These are phyloP conservation scores for Aspergillus chevalieri DNA, from an alignment of 2,329 filamentous ascomycete genomes.

Conservation along the genomic window DNA sequence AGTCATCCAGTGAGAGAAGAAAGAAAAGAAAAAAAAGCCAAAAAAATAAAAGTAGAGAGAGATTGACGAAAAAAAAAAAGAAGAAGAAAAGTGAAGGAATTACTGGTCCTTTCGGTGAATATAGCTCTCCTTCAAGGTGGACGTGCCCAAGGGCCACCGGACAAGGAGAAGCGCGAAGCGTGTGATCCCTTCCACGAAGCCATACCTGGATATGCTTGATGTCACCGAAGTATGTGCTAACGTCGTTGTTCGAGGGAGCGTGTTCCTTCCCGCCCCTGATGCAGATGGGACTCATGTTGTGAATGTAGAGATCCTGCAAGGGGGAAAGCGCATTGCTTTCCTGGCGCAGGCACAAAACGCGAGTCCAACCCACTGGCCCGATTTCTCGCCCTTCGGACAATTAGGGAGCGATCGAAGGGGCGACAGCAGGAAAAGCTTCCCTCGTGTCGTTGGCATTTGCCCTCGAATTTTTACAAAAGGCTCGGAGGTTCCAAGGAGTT, in stretches of 20 bases:
- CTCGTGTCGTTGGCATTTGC: background rate
- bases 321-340: slow-evolving; percentile 15
- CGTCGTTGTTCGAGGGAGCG: background rate
- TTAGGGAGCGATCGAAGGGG: slow-evolving; percentile 13
- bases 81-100: slow-evolving; percentile 13
- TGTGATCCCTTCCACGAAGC: slow-evolving; percentile 29
- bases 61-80: slow-evolving; percentile 2
- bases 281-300: slow-evolving; percentile 24
- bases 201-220: slow-evolving; percentile 36
- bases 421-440: slow-evolving; percentile 7
- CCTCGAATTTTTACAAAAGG: background rate
- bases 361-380: slow-evolving; percentile 14
- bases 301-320: slow-evolving; percentile 28
- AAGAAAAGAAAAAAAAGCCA: slow-evolving; percentile 7
- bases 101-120: slow-evolving; percentile 16
- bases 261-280: background rate
- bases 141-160: slow-evolving; percentile 24
- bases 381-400: slow-evolving; percentile 15
- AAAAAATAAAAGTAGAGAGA: slow-evolving; percentile 9
- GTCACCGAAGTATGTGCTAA: slow-evolving; percentile 29
- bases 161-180: slow-evolving; percentile 27
- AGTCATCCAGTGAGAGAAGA: slow-evolving; percentile 1
- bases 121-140: slow-evolving; percentile 15
- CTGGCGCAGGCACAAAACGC: slow-evolving; percentile 16
- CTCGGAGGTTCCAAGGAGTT: slow-evolving; percentile 5